Evolutionary conservation across 108 stramenopile species (phyloP).

Genomic region (Cyclostephanos tholiformis): DNA sequence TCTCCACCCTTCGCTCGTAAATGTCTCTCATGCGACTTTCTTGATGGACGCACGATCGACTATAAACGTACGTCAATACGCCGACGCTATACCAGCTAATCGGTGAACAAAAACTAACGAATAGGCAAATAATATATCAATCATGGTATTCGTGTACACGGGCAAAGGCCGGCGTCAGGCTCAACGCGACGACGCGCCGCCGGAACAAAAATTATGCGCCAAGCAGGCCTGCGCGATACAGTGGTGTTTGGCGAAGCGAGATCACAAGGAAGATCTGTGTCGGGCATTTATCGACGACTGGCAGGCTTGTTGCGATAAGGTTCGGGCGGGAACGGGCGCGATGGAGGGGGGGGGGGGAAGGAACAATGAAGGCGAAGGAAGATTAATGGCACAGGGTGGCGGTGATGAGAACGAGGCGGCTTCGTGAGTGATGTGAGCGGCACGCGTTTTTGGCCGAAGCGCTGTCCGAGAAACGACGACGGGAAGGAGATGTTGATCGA

Average conservation of each 20-base stretch:
- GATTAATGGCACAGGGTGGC: background rate
- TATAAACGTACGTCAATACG: background rate
- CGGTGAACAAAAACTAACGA: too few relatives aligned
- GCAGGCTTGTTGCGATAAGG: constrained; percentile 66
- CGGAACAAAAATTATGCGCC: constrained; percentile 62
- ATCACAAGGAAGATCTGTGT: constrained; percentile 73
- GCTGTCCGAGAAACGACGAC: background rate
- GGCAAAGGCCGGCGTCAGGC: constrained; percentile 52
- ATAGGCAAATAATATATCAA: background rate
- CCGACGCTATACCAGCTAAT: too few relatives aligned
- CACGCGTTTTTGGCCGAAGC: too few relatives aligned
- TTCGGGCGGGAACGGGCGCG: constrained; percentile 10
- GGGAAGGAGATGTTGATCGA: background rate
- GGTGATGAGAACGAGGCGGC: background rate
- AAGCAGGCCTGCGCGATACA: constrained; percentile 85
- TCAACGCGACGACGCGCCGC: constrained; percentile 52
- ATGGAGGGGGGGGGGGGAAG: background rate
- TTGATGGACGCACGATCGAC: background rate
- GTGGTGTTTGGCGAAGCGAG: constrained; percentile 74
- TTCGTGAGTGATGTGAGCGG: too few relatives aligned
- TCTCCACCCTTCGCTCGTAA: background rate
- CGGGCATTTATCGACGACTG: constrained; percentile 61
- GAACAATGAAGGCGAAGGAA: background rate
- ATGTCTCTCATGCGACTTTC: background rate
- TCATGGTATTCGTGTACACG: constrained; percentile 56